Percentiles rank a stretch among this genome's conserved stretches.
These are phyloP conservation scores for Aureobasidium melanogenum DNA, from an alignment of 2,329 filamentous ascomycete genomes.

Conservation along the genomic window DNA sequence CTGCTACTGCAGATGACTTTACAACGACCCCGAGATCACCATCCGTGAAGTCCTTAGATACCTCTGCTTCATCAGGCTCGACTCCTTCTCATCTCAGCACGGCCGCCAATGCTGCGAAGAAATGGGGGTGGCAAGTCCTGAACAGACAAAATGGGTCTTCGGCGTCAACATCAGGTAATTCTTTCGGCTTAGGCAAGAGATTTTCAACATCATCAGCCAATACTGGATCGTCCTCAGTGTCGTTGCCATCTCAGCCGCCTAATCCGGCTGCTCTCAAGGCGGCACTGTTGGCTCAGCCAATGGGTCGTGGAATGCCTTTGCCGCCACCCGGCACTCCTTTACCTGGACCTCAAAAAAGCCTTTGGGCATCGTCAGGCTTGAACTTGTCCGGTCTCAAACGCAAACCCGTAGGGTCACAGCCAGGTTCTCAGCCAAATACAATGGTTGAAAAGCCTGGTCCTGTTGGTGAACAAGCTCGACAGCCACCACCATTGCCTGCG, in stretches of 20 bases:
- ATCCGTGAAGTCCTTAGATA: background rate
- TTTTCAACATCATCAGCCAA: slow-evolving; percentile 20
- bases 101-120: slow-evolving; percentile 48
- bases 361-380: slow-evolving; percentile 15
- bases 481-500: background rate
- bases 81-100: slow-evolving; percentile 10
- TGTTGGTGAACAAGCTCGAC: background rate
- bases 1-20: background rate
- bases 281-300: slow-evolving; percentile 45
- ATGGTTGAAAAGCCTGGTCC: background rate
- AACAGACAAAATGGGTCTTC: slow-evolving; percentile 24
- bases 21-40: background rate
- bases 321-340: slow-evolving; percentile 74
- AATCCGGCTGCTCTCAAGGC: slow-evolving; percentile 23
- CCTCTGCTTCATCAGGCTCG: background rate
- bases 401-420: slow-evolving; percentile 17
- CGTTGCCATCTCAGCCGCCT: slow-evolving; percentile 7
- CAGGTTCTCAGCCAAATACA: background rate
- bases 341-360: slow-evolving; percentile 36
- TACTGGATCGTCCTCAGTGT: slow-evolving; percentile 25
- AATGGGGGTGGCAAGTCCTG: slow-evolving; percentile 49
- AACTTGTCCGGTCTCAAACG: slow-evolving; percentile 16
- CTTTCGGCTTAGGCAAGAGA: background rate
- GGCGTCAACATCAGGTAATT: background rate
- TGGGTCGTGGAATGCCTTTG: slow-evolving; percentile 73